Evolutionary conservation across 2,329 filamentous ascomycete species (phyloP).

Genomic region (Xylogone sp.): DNA sequence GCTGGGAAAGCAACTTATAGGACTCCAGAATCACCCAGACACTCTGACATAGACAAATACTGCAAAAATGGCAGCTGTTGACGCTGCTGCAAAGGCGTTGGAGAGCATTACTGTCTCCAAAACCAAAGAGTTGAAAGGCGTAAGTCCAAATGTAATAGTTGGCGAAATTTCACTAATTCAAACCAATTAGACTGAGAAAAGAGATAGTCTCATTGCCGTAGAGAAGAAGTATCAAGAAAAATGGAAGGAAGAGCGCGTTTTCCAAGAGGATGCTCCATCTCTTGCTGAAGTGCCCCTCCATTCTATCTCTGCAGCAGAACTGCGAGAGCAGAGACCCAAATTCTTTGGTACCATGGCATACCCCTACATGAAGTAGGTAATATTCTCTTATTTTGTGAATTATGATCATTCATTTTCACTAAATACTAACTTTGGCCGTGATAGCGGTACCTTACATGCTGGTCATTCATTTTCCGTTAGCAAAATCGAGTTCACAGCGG

Average conservation of each 20-base stretch:
- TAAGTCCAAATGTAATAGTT: conserved; percentile 29
- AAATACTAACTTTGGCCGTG: neutral
- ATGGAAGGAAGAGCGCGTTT: conserved; percentile 75
- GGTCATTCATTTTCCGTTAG: conserved; percentile 89
- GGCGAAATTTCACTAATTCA: conserved; percentile 17
- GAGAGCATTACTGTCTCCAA: conserved; percentile 51
- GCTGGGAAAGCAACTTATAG: neutral
- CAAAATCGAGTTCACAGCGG: conserved; percentile 89
- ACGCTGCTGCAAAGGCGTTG: conserved; percentile 38
- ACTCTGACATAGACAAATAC: conserved; percentile 1
- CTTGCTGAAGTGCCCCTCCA: conserved; percentile 72
- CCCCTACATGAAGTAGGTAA: conserved; percentile 57
- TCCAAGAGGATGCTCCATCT: conserved; percentile 82
- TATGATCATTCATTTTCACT: neutral
- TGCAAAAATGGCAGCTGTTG: conserved; percentile 40
- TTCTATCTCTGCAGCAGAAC: conserved; percentile 67
- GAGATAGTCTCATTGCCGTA: conserved; percentile 73
- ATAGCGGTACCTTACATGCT: conserved; percentile 79
- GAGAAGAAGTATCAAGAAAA: conserved; percentile 91
- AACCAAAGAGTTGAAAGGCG: conserved; percentile 58
- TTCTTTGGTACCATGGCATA: conserved; percentile 82
- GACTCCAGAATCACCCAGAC: neutral
- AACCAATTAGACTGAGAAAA: conserved; percentile 68
- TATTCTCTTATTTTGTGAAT: neutral
- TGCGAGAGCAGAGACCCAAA: conserved; percentile 81